Evolutionary conservation across 2,329 filamentous ascomycete genomes (phyloP).

Genomic region (Tolypocladium cylindrosporum): DNA sequence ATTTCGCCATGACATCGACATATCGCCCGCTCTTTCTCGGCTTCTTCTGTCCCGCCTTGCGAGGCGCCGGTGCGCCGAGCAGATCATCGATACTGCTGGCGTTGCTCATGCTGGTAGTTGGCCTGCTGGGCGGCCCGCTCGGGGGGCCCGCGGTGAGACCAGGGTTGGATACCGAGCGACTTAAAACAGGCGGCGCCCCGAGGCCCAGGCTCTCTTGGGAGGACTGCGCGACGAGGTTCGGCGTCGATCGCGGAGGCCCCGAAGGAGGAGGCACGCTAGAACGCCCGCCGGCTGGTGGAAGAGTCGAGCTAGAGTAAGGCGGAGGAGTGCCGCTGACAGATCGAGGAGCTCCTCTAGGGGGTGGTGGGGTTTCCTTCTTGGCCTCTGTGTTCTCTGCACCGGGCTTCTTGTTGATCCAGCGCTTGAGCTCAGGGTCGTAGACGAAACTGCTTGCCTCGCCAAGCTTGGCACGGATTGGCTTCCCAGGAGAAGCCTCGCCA

Average conservation of each 20-base stretch:
- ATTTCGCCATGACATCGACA: constrained; percentile 89
- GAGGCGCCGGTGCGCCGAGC: constrained; percentile 61
- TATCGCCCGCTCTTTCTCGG: constrained; percentile 79
- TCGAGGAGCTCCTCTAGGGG: constrained; percentile 52
- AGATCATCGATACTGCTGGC: constrained; percentile 94
- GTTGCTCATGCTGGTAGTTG: constrained; percentile 74
- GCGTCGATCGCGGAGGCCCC: constrained; percentile 9
- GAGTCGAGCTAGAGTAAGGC: constrained; percentile 22
- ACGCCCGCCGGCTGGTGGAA: constrained; percentile 18
- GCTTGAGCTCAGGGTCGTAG: constrained; percentile 91
- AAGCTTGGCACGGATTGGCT: constrained; percentile 82
- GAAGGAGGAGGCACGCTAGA: constrained; percentile 22
- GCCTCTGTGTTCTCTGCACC: constrained; percentile 52
- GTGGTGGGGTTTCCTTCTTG: constrained; percentile 64
- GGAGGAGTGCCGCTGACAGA: constrained; percentile 45
- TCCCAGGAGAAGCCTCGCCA: constrained; percentile 37
- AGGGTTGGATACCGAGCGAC: constrained; percentile 36
- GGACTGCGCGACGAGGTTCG: constrained; percentile 1
- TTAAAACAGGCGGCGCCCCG: constrained; percentile 28
- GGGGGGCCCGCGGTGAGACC: constrained; percentile 29
- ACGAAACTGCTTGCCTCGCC: constrained; percentile 90
- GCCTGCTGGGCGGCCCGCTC: constrained; percentile 54
- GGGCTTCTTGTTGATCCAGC: constrained; percentile 96
- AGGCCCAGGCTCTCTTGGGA: constrained; percentile 26
- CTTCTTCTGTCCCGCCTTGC: constrained; percentile 57